phyloP scores from a whole-genome alignment of 2,329 filamentous ascomycete genomes.

The Penicillium olsonii region DNA sequence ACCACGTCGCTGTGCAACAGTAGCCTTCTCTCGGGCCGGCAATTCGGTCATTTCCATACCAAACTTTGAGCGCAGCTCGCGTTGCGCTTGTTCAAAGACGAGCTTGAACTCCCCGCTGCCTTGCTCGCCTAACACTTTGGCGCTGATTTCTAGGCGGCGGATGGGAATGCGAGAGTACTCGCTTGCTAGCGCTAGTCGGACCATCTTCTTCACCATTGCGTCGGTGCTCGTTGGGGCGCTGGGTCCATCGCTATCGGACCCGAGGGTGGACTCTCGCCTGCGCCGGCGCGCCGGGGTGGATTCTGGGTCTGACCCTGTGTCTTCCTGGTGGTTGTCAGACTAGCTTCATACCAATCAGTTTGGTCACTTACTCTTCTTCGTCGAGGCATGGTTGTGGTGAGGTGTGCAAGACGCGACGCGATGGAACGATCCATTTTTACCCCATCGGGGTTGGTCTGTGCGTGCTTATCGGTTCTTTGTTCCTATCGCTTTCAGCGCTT shows the following conservation, averaged over 20 bases:
- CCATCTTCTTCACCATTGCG: slow-evolving; percentile 60
- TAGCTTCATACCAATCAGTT: background rate
- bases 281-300: slow-evolving; percentile 7
- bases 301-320: slow-evolving; percentile 4
- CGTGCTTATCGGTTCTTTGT: slow-evolving; percentile 16
- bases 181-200: slow-evolving; percentile 61
- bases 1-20: slow-evolving; percentile 77
- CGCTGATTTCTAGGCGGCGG: slow-evolving; percentile 58
- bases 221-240: slow-evolving; percentile 33
- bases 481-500: no score
- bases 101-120: slow-evolving; percentile 70
- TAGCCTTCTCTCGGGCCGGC: slow-evolving; percentile 76
- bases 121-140: slow-evolving; percentile 70
- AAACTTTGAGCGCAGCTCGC: slow-evolving; percentile 69
- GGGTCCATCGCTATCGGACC: slow-evolving; percentile 17
- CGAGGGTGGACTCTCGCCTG: slow-evolving; percentile 11
- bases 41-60: slow-evolving; percentile 93
- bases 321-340: background rate
- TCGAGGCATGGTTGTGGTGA: slow-evolving; percentile 24
- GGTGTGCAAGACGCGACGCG: slow-evolving; percentile 24
- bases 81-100: slow-evolving; percentile 77
- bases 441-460: slow-evolving; percentile 23
- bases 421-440: slow-evolving; percentile 21
- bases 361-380: slow-evolving; percentile 32
- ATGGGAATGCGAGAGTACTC: slow-evolving; percentile 62